Evolutionary conservation across 202 grass and related monocot species (phyloP).

Genomic region (Zoysia matrella): DNA sequence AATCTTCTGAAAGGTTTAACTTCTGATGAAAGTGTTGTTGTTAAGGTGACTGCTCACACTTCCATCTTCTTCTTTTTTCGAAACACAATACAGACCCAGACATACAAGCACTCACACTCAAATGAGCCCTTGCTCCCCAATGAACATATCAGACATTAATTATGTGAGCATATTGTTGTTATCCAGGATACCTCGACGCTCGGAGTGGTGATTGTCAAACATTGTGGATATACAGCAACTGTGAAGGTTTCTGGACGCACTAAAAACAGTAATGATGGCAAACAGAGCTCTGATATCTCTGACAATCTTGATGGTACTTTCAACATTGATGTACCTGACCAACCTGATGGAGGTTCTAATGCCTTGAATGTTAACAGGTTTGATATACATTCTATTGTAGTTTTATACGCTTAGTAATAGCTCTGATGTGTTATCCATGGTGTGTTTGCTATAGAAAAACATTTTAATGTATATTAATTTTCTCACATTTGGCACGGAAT

Average conservation of each 20-base stretch:
- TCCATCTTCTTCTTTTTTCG: conserved; percentile 20
- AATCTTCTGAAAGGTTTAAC: conserved; percentile 99
- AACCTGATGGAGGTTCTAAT: conserved; percentile 88
- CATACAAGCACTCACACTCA: background rate
- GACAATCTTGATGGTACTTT: conserved; percentile 64
- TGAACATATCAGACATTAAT: conserved; percentile 6
- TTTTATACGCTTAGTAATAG: conserved; percentile 23
- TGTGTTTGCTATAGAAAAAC: conserved; percentile 23
- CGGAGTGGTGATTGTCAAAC: conserved; percentile 90
- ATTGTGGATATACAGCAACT: conserved; percentile 90
- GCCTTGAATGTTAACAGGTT: conserved; percentile 97
- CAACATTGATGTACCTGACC: conserved; percentile 67
- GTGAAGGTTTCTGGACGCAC: conserved; percentile 68
- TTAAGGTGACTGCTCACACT: conserved; percentile 63
- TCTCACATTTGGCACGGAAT: background rate
- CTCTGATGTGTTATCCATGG: background rate
- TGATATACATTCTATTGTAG: conserved; percentile 23
- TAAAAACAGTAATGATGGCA: conserved; percentile 45
- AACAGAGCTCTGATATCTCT: conserved; percentile 47
- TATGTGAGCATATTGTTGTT: conserved; percentile 32
- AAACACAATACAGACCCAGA: background rate
- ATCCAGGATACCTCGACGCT: conserved; percentile 75
- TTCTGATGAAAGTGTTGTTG: conserved; percentile 77
- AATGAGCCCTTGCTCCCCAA: background rate
- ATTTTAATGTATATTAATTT: conserved; percentile 5